Conservation (phyloP, 176 grass and related monocot species). For the Carex cristatella region DNA sequence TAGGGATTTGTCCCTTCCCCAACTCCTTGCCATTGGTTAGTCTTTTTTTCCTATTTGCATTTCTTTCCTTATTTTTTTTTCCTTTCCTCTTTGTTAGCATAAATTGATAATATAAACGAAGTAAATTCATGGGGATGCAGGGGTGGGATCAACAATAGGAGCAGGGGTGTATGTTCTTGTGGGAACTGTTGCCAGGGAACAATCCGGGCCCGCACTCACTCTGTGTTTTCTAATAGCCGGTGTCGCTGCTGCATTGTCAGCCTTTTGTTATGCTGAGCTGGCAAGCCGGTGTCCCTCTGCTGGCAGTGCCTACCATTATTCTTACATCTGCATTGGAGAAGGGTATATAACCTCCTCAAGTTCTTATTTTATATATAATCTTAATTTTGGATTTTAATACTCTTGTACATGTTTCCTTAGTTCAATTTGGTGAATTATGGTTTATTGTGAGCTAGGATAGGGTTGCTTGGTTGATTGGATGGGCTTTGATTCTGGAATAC, state of each 20-base stretch:
- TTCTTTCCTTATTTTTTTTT: neutral
- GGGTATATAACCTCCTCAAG: constrained; percentile 34
- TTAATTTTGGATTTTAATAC: too few relatives aligned
- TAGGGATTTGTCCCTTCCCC: constrained; percentile 48
- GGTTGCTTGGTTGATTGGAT: constrained; percentile 91
- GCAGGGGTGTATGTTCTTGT: constrained; percentile 84
- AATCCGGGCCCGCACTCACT: constrained; percentile 66
- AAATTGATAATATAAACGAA: constrained; percentile 16
- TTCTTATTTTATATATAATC: neutral
- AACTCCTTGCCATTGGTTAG: constrained; percentile 63
- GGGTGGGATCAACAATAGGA: constrained; percentile 76
- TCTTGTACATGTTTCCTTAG: neutral
- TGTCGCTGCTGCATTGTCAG: constrained; percentile 70
- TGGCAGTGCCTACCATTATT: constrained; percentile 88
- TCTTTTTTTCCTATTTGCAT: neutral
- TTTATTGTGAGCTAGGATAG: constrained; percentile 30
- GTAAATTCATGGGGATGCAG: constrained; percentile 16
- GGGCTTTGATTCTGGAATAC: constrained; percentile 89
- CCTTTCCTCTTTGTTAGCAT: neutral
- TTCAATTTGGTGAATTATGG: constrained; percentile 25
- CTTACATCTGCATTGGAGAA: constrained; percentile 93
- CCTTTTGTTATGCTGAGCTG: constrained; percentile 80
- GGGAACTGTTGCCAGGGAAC: constrained; percentile 81
- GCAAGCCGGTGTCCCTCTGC: constrained; percentile 84
- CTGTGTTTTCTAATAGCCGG: constrained; percentile 83